phyloP scores from a whole-genome alignment of 352 stramenopile species.

The Phytophthora gonapodyides region DNA sequence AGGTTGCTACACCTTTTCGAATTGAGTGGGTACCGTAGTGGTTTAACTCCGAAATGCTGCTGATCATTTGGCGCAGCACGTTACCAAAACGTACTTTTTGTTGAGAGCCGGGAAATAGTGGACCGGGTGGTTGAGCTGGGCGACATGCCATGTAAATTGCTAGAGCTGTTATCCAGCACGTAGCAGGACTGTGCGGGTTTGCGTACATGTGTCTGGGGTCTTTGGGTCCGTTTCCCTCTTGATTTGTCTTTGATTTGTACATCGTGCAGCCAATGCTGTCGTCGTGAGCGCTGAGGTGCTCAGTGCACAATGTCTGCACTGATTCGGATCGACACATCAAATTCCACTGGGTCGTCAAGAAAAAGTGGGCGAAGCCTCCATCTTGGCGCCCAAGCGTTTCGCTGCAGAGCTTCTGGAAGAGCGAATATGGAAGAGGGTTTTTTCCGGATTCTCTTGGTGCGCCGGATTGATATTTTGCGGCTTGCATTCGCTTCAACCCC shows the following conservation, averaged over 20 bases:
- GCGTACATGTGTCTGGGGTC: conserved; percentile 27
- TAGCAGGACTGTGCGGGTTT: conserved; percentile 4
- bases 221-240: conserved; percentile 16
- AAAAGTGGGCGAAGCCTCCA: conserved; percentile 16
- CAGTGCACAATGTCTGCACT: conserved; percentile 15
- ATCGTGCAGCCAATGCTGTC: conserved; percentile 22
- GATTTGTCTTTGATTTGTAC: conserved; percentile 32
- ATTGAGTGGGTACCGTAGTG: conserved; percentile 26
- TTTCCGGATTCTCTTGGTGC: too few species aligned
- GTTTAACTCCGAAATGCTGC: conserved; percentile 4
- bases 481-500: conserved; percentile 9
- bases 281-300: conserved; percentile 7
- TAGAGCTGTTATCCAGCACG: conserved; percentile 3
- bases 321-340: conserved; percentile 21
- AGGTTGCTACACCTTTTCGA: conserved; percentile 23
- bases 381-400: not conserved
- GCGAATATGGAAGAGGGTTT: conserved; percentile 5
- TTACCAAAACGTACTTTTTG: conserved; percentile 6
- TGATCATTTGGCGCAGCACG: not conserved
- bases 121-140: not conserved
- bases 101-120: conserved; percentile 1
- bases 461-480: not conserved
- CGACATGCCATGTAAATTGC: conserved; percentile 4
- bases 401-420: conserved; percentile 6
- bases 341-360: conserved; percentile 14